Conservation (phyloP, 192 early-diverging fungal genomes). For the Blastocladiella britannica region DNA sequence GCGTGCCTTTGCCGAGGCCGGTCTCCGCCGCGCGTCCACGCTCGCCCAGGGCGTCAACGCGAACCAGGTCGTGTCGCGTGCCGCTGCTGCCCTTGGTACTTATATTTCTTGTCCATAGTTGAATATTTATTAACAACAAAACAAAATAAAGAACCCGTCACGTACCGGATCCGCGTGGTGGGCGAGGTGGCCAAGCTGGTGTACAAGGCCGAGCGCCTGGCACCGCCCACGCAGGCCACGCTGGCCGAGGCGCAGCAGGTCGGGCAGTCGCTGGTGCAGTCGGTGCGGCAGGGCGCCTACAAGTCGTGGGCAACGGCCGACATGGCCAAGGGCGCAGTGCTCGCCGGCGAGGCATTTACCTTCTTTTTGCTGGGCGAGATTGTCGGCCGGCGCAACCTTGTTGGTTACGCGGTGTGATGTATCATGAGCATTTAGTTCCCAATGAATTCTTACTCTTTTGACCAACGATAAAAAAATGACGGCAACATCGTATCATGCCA, state of each 20-base stretch:
- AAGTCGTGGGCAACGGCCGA: conserved; percentile 23
- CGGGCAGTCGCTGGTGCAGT: conserved; percentile 13
- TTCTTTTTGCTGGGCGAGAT: conserved; percentile 44
- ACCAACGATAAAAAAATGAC: too few relatives aligned
- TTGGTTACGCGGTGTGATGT: conserved; percentile 37
- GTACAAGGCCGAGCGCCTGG: conserved; percentile 36
- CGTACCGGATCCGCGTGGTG: conserved; percentile 33
- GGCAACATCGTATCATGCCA: too few relatives aligned
- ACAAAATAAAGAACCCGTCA: background rate
- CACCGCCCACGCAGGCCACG: conserved; percentile 26
- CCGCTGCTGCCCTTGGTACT: too few relatives aligned
- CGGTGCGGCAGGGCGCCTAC: conserved; percentile 14
- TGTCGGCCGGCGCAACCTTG: conserved; percentile 37
- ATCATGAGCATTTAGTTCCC: too few relatives aligned
- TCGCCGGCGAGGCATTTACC: conserved; percentile 28
- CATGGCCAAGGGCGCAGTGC: conserved; percentile 24
- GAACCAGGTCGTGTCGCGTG: background rate
- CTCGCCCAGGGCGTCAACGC: background rate
- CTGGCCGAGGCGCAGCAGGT: conserved; percentile 20
- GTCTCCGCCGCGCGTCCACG: background rate
- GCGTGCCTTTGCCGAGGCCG: background rate
- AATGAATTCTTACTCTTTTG: too few relatives aligned
- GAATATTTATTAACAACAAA: background rate
- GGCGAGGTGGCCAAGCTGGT: conserved; percentile 40
- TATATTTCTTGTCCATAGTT: background rate